Evolutionary conservation across 805 yeast species (phyloP), one percentile per base, ranked within the genome.

Genomic region (Tetrapisispora phaffii): DNA sequence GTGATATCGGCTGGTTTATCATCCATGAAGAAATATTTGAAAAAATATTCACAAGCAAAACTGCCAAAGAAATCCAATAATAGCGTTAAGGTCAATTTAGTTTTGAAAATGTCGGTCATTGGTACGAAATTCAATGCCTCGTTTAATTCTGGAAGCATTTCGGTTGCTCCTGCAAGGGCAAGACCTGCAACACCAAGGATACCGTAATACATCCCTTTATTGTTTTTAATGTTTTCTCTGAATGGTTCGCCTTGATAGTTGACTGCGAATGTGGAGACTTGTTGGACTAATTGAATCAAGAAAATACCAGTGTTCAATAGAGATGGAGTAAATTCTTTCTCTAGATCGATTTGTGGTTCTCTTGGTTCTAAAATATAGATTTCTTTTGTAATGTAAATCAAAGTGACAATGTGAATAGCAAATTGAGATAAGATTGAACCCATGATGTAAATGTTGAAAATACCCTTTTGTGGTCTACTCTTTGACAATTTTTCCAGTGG

Each of bases 181-280:
- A 93, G 74, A 34, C 76, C 86, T 21, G 95, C 83, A 53, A 90
- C 97, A 53, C 96, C 96, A 32, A 90, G 62, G 46, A 93, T 74
- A 21, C 98, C 98, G 56, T 86, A 90, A 69, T 83, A 90, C 97
- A 93, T 93, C 53, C 97, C 97, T 67, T 82, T 85, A 69, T 93
- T 93, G 65, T 84, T 95, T 44, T 72, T 73, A 56, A 93, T 83
- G 46, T 86, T 79, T 69, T 93, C 96, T 65, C 95, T 82, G 72
- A 93, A 93, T 45, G 98, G 98, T 55, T 84, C 80, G 45, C 98
- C 98, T 70, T 87, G 95, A 67, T 93, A 93, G 69, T 93, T 93
- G 47, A 93, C 96, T 19, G 96, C 96, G 72, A 89, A 93, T 0
- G 98, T 93, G 15, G 97, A 86, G 44, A 93, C 95, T 67, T 93